phyloP scores from a whole-genome alignment of 257 asterid genomes.

The Scutellaria barbata region DNA sequence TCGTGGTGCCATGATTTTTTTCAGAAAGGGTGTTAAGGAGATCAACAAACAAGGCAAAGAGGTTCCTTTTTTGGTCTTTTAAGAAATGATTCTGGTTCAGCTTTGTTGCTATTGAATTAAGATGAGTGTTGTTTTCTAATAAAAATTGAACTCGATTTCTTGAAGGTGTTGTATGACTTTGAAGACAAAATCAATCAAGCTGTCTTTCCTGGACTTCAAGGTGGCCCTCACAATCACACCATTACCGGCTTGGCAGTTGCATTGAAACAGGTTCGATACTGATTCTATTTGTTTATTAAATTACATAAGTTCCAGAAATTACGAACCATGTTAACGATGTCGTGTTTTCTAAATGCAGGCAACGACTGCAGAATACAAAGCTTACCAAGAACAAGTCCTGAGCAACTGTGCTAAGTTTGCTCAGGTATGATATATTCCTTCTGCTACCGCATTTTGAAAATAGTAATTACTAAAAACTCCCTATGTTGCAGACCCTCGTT shows the following conservation, averaged over 20 bases:
- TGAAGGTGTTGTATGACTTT: constrained; percentile 84
- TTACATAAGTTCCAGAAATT: neutral
- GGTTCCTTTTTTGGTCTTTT: constrained; percentile 40
- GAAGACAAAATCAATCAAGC: constrained; percentile 98
- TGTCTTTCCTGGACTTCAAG: constrained; percentile 99
- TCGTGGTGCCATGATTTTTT: constrained; percentile 98
- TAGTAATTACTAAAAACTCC: constrained; percentile 30
- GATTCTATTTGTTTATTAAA: neutral
- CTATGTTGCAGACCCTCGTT: constrained; percentile 58
- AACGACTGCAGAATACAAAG: constrained; percentile 78
- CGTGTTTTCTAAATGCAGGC: constrained; percentile 51
- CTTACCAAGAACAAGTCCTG: constrained; percentile 90
- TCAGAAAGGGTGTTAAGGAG: constrained; percentile 93
- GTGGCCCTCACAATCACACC: constrained; percentile 98
- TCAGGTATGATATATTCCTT: constrained; percentile 45
- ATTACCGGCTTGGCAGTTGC: constrained; percentile 97
- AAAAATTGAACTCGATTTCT: constrained; percentile 14
- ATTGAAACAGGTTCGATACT: constrained; percentile 68
- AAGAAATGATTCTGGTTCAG: neutral
- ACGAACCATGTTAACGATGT: neutral
- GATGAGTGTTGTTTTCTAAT: constrained; percentile 6
- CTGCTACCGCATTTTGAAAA: neutral
- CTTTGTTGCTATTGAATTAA: constrained; percentile 6
- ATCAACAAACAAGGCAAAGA: constrained; percentile 93
- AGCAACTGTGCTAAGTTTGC: constrained; percentile 81